Base-by-base conservation (phyloP, 371 early-diverging fungal genomes). In the Mortierella sp. region DNA sequence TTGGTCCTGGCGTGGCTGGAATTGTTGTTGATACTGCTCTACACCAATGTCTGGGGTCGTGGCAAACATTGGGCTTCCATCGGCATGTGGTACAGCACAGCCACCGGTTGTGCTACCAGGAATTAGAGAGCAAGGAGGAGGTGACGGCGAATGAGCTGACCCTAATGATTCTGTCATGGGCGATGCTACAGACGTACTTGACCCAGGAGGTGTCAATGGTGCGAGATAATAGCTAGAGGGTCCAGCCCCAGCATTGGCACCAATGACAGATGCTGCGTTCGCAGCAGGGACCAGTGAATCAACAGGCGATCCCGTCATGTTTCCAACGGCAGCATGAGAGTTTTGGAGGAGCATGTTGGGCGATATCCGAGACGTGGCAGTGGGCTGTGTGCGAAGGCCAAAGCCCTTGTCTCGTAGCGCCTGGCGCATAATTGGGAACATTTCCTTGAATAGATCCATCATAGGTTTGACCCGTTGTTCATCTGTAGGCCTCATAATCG, bases 381-480 rank as follows among this genome's bases (percentile, higher is more conserved):
- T 76, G 5, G 77, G 77, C 28, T 57, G 60, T 17, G 77, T 76
- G 13, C 77, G 61, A 12, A 76, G 59, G 14, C 77, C 77, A 54
- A 76, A 76, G 29, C 77, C 77, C 48, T 76, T 76, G 44, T 76
- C 77, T 25, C 77, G 65, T 25, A 76, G 47, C 5, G 65, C 55
- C 54, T 76, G 77, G 13, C 77, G 77, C 6, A 59, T 58, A 22
- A 76, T 69, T 0, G 77, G 77, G 46, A 76, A 76, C 70, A 69
- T 76, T 28, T 76, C 77, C 44, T 69, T 68, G 59, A 76, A 76
- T 10, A 76, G 28, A 25, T 37, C 62, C 70, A 76, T 61, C 66
- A 76, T 69, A 8, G 77, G 77, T 43, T 76, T 69, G 34, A 69
- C 61, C 10, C 55, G 44, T 31, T 65, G 77, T 37, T 76, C 77